Percentiles rank a stretch among this genome's conserved stretches.
These are phyloP conservation scores for Aspergillus steynii DNA, from an alignment of 495 filamentous ascomycete genomes.

Conservation along the genomic window DNA sequence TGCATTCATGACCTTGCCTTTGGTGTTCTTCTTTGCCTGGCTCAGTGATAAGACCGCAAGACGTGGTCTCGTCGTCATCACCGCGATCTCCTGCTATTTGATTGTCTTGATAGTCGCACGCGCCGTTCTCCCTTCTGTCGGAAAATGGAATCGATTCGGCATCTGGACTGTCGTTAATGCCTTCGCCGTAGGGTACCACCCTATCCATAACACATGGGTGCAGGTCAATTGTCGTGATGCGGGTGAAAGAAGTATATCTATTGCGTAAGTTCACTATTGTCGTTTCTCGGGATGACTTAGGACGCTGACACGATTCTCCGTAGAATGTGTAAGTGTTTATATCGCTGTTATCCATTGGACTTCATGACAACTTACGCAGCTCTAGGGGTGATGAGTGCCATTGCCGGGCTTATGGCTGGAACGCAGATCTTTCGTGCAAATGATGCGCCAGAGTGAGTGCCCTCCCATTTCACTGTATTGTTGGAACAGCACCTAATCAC, in stretches of 20 bases:
- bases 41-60: conserved; percentile 22
- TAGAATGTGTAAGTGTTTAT: conserved; percentile 31
- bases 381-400: conserved; percentile 33
- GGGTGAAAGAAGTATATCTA: conserved; percentile 30
- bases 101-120: conserved; percentile 21
- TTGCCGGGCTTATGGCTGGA: conserved; percentile 30
- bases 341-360: not conserved
- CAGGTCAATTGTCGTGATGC: conserved; percentile 30
- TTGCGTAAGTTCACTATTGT: conserved; percentile 26
- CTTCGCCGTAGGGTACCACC: conserved; percentile 35
- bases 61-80: conserved; percentile 27
- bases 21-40: conserved; percentile 35
- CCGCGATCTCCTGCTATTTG: conserved; percentile 26
- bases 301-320: too few species aligned
- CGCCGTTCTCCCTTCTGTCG: conserved; percentile 14
- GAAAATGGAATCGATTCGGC: conserved; percentile 26
- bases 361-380: too few species aligned
- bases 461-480: too few species aligned
- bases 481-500: too few species aligned
- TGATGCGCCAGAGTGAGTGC: conserved; percentile 10
- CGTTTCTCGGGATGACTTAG: too few species aligned
- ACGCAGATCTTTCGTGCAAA: conserved; percentile 31
- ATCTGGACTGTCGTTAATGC: conserved; percentile 34
- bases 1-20: conserved; percentile 26
- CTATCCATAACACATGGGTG: conserved; percentile 38